These are phyloP conservation scores for Perkinsela sp. DNA, from an alignment of 208 protist genomes.

Conservation along the genomic window DNA sequence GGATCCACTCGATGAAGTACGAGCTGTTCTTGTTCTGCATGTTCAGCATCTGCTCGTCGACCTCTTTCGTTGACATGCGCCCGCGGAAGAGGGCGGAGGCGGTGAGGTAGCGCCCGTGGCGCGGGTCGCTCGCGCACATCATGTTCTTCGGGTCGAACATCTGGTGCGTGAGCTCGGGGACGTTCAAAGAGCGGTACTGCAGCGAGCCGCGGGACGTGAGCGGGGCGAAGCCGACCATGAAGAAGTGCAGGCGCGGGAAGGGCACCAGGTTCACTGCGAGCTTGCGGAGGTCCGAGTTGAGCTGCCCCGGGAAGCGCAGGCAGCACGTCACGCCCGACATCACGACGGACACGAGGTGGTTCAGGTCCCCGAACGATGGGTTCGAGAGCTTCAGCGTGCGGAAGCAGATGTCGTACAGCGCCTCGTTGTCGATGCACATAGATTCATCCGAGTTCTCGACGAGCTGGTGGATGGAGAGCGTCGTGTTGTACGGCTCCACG, in stretches of 20 bases:
- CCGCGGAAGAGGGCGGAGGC: slow-evolving; percentile 12
- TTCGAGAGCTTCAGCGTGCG: slow-evolving; percentile 66
- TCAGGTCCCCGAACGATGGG: slow-evolving; percentile 84
- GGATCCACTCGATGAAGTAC: slow-evolving; percentile 85
- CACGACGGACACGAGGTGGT: slow-evolving; percentile 72
- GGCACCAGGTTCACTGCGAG: slow-evolving; percentile 81
- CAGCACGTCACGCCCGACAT: slow-evolving; percentile 75
- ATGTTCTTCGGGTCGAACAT: slow-evolving; percentile 87
- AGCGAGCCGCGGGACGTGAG: slow-evolving; percentile 26
- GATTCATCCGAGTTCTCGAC: slow-evolving; percentile 72
- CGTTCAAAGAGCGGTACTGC: slow-evolving; percentile 38
- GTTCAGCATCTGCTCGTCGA: slow-evolving; percentile 75
- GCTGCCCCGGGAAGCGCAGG: slow-evolving; percentile 74
- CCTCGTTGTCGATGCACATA: slow-evolving; percentile 83
- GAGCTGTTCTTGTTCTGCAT: slow-evolving; percentile 68
- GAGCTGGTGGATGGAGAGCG: slow-evolving; percentile 75
- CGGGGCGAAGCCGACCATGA: slow-evolving; percentile 76
- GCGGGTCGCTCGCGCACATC: slow-evolving; percentile 78
- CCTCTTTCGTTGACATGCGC: slow-evolving; percentile 70
- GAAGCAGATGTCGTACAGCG: slow-evolving; percentile 84
- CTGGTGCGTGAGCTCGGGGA: slow-evolving; percentile 74
- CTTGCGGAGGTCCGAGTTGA: slow-evolving; percentile 74
- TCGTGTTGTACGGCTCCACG: slow-evolving; percentile 80
- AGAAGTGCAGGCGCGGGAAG: slow-evolving; percentile 85
- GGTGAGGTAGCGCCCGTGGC: slow-evolving; percentile 20